Percentiles rank a stretch among this genome's conserved stretches.
Evolutionary conservation across 2,329 filamentous ascomycete genomes (phyloP).

Genomic region (Colletotrichum sp.): DNA sequence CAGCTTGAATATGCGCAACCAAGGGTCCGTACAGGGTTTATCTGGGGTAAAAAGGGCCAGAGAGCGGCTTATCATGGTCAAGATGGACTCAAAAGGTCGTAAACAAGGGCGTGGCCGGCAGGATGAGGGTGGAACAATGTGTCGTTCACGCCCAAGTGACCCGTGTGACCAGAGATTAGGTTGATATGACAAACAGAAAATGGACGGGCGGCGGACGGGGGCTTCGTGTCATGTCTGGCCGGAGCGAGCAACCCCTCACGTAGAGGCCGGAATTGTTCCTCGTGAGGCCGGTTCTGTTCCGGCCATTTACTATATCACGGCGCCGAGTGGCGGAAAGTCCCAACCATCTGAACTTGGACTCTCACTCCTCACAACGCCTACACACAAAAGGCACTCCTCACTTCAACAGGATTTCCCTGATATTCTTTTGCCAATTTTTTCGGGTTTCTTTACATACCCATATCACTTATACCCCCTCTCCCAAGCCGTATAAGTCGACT

Average conservation of each 20-base stretch:
- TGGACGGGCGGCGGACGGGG: neutral
- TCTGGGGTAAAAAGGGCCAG: neutral
- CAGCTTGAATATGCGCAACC: neutral
- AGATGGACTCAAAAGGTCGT: neutral
- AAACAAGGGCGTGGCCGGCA: constrained; percentile 3
- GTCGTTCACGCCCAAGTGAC: neutral
- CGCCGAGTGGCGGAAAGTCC: constrained; percentile 22
- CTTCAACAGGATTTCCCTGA: neutral
- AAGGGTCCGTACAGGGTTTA: neutral
- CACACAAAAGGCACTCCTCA: constrained; percentile 1
- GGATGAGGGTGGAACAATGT: neutral
- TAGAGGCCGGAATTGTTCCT: constrained; percentile 39
- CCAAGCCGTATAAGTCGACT: neutral
- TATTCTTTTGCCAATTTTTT: constrained; percentile 8
- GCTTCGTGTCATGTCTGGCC: constrained; percentile 15
- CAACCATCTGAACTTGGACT: constrained; percentile 14
- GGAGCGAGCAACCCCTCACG: constrained; percentile 27
- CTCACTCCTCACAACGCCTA: constrained; percentile 7
- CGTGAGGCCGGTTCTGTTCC: constrained; percentile 33
- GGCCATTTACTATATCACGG: constrained; percentile 54
- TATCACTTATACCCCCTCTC: neutral
- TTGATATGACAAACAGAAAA: constrained; percentile 25
- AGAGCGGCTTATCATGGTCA: constrained; percentile 2
- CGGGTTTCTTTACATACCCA: neutral
- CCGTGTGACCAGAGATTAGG: constrained; percentile 19